Evolutionary conservation across 345 rosid species (phyloP).

Genomic region (Cochlearia excelsa): DNA sequence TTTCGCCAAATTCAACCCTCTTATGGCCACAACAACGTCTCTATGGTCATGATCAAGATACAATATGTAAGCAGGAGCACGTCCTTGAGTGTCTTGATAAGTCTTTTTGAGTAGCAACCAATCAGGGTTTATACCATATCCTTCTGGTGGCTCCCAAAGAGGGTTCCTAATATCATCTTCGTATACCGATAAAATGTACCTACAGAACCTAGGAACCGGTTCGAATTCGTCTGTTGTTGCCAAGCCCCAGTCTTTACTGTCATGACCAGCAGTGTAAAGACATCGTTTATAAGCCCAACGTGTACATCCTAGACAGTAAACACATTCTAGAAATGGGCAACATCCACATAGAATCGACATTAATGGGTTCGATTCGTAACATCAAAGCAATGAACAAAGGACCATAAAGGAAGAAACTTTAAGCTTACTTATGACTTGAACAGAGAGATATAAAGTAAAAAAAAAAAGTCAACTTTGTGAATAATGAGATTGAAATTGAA

Average conservation of each 20-base stretch:
- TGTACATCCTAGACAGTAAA: conserved; percentile 91
- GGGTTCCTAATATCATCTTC: conserved; percentile 82
- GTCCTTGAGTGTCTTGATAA: conserved; percentile 73
- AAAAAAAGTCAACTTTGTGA: conserved; percentile 25
- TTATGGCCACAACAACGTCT: conserved; percentile 72
- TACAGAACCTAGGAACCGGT: conserved; percentile 83
- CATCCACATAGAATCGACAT: conserved; percentile 86
- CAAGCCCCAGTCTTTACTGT: conserved; percentile 87
- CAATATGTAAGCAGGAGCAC: conserved; percentile 71
- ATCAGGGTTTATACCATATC: conserved; percentile 81
- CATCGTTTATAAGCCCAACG: conserved; percentile 98
- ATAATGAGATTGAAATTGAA: conserved; percentile 3
- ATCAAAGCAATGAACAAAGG: conserved; percentile 1
- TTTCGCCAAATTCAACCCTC: conserved; percentile 84
- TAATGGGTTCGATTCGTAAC: conserved; percentile 14
- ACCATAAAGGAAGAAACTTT: conserved; percentile 11
- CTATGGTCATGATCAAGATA: conserved; percentile 74
- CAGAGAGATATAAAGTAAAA: neutral
- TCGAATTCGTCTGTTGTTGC: conserved; percentile 84
- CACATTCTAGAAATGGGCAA: conserved; percentile 82
- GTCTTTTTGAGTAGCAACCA: conserved; percentile 57
- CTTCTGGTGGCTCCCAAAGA: conserved; percentile 86
- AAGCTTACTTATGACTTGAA: no score
- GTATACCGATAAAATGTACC: conserved; percentile 83
- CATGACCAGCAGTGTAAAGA: conserved; percentile 85